Conservation (phyloP, 352 stramenopile genomes). For the Aphanomyces stellatus region DNA sequence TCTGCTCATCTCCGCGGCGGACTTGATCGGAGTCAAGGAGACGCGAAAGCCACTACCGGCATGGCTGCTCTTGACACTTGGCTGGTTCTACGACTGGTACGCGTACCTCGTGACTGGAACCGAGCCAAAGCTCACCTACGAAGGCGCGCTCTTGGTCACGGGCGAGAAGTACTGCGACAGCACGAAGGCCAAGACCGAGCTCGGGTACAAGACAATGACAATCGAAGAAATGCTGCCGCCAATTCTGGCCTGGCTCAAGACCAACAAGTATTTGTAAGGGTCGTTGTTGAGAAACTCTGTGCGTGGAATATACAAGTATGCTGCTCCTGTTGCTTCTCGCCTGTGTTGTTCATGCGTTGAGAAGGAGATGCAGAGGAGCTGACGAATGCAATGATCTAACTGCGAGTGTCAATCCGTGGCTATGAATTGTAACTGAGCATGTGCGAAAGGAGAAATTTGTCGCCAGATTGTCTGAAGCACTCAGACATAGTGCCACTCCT, state of each 20-base stretch:
- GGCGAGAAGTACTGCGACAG: not conserved
- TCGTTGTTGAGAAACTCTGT: too few species aligned
- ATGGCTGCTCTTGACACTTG: not conserved
- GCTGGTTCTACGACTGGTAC: not conserved
- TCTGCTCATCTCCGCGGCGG: not conserved
- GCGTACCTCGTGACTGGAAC: not conserved
- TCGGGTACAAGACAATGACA: conserved; percentile 10
- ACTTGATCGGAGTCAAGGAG: not conserved
- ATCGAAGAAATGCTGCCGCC: not conserved
- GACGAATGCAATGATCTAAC: too few species aligned
- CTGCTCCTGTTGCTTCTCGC: too few species aligned
- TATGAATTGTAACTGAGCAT: too few species aligned
- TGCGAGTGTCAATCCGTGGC: too few species aligned
- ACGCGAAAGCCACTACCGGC: conserved; percentile 2
- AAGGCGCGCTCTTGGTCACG: not conserved
- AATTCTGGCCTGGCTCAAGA: not conserved
- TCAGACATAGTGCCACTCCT: too few species aligned
- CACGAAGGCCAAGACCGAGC: conserved; percentile 3
- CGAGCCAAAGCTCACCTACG: conserved; percentile 12
- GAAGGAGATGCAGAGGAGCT: too few species aligned
- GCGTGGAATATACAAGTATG: too few species aligned
- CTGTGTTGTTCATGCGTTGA: too few species aligned
- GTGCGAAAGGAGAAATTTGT: too few species aligned
- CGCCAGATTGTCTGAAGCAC: too few species aligned
- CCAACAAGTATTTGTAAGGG: not conserved